These are phyloP conservation scores for Emmonsia crescens DNA, from an alignment of 2,329 filamentous ascomycete genomes.

Conservation along the genomic window DNA sequence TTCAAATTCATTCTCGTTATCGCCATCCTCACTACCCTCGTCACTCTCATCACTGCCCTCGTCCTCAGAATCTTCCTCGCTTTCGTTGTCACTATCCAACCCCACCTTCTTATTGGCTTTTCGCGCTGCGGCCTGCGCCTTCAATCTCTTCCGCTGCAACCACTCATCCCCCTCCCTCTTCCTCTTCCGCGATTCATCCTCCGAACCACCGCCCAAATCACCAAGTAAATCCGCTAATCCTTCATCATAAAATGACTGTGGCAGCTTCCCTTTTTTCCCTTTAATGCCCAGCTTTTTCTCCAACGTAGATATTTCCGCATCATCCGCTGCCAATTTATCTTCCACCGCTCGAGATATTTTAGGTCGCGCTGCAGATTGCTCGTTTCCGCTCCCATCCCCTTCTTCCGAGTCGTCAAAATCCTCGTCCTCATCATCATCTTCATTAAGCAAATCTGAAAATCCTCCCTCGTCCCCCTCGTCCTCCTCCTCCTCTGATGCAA, in stretches of 20 bases:
- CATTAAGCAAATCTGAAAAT: background rate
- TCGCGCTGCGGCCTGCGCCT: slow-evolving; percentile 32
- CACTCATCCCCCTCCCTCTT: slow-evolving; percentile 54
- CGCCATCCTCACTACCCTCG: slow-evolving; percentile 17
- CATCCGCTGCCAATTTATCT: slow-evolving; percentile 63
- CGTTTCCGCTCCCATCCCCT: slow-evolving; percentile 24
- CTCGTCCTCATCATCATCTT: slow-evolving; percentile 15
- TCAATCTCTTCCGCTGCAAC: slow-evolving; percentile 47
- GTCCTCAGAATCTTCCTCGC: slow-evolving; percentile 21
- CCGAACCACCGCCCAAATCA: slow-evolving; percentile 47
- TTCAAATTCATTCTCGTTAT: slow-evolving; percentile 29
- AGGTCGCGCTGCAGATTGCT: slow-evolving; percentile 9
- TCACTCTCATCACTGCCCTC: slow-evolving; percentile 20
- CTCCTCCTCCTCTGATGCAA: slow-evolving; percentile 4
- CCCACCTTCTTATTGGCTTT: slow-evolving; percentile 22
- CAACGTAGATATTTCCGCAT: slow-evolving; percentile 75
- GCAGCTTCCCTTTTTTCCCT: slow-evolving; percentile 50
- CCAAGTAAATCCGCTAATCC: slow-evolving; percentile 70
- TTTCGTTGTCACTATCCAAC: slow-evolving; percentile 22
- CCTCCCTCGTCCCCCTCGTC: background rate
- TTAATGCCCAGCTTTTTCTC: slow-evolving; percentile 76
- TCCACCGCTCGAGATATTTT: slow-evolving; percentile 36
- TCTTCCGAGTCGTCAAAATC: slow-evolving; percentile 16
- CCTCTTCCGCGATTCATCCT: slow-evolving; percentile 43
- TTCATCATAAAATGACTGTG: slow-evolving; percentile 67